These are phyloP conservation scores for Amylocystis lapponica DNA, from an alignment of 768 basidiomycete genomes.

Conservation along the genomic window DNA sequence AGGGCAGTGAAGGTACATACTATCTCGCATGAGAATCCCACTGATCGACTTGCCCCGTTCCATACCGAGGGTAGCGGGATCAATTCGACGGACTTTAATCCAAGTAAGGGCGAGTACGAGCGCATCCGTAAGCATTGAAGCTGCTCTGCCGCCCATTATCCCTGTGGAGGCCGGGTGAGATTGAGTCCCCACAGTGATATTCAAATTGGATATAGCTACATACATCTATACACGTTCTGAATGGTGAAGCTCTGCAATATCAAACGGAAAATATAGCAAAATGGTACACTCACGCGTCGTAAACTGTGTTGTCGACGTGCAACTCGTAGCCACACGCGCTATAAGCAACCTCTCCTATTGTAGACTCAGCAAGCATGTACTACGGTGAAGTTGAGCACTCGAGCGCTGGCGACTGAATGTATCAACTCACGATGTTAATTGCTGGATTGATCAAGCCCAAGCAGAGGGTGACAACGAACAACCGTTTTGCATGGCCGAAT, in stretches of 20 bases:
- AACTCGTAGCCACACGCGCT: not conserved
- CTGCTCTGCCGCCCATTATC: slow-evolving; percentile 8
- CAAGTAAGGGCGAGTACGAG: slow-evolving; percentile 13
- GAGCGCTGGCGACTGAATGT: no score
- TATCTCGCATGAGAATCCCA: slow-evolving; percentile 1
- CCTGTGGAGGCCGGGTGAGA: not conserved
- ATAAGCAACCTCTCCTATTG: not conserved
- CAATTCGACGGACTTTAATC: slow-evolving; percentile 6
- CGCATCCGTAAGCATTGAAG: slow-evolving; percentile 11
- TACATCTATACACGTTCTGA: slow-evolving; percentile 1
- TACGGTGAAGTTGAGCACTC: no score
- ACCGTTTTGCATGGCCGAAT: not conserved
- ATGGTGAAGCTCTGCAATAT: no score
- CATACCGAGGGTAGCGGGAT: not conserved
- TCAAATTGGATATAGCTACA: not conserved
- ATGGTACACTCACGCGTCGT: no score
- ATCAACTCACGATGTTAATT: slow-evolving; percentile 9
- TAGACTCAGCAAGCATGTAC: no score
- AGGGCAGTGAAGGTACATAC: no score
- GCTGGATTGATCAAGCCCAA: slow-evolving; percentile 10
- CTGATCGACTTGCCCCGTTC: not conserved
- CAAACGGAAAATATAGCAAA: no score
- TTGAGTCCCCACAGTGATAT: not conserved
- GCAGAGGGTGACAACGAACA: slow-evolving; percentile 3
- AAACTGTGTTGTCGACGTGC: no score